Base-by-base conservation (phyloP, 768 basidiomycete genomes). In the Boletus pseudopeckii region DNA sequence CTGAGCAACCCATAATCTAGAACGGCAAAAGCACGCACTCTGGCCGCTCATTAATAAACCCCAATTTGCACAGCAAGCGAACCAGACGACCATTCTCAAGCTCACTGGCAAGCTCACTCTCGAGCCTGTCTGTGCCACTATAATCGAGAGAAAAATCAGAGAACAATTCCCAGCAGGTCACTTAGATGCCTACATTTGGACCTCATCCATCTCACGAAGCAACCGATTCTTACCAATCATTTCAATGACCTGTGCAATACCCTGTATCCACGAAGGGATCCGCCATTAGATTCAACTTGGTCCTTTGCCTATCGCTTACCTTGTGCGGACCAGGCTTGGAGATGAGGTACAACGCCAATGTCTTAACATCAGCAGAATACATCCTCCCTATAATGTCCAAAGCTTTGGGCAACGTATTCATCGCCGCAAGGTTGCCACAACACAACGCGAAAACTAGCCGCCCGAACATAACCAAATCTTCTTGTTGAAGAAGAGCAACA, bases 41-140 rank as follows among this genome's bases (percentile, higher is more conserved):
- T 3, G 97, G 96, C n/a, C 97, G 80, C 67, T 99, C 97, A 68
- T 98, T 98, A 75, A 99, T 98, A 71, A 99, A 98, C 0, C 93
- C 93, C 62, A 99, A 87, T 73, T 98, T 99, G 70, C 86, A 86
- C 55, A 98, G 74, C 46, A 98, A 71, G 45, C 97, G 80, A 30
- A 98, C 89, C 10, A 98, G 77, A 26, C 97, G 80, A 1, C 89
- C 93, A 64, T 99, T 98, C 75, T 98, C 97, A 20, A 98, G 77
- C 67, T 98, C 96, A 38, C 86, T 80, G 72, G 86, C 78, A 34
- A 98, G 77, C 60, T 98, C 90, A 15, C 79, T 76, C 67, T 98
- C 94, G 17, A 98, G 74, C 32, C 80, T 75, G 64, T 99, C 97
- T 14, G 79, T 78, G 24, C 89, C 85, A 55, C 94, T 96, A 61